Evolutionary conservation across 2,329 filamentous ascomycete species (phyloP).

Genomic region (Septoria linicola): DNA sequence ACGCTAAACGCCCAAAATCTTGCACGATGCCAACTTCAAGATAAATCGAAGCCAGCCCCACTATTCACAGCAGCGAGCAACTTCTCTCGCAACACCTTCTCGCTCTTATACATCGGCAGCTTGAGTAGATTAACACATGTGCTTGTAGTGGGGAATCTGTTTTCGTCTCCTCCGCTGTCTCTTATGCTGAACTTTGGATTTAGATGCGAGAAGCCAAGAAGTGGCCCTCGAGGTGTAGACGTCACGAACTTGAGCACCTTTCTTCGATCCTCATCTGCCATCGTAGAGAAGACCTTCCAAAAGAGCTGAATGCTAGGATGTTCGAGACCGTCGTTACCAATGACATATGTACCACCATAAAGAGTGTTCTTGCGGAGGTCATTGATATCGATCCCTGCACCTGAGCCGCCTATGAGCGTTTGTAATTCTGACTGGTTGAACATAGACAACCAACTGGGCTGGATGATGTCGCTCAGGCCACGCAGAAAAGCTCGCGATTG

Average conservation of each 20-base stretch:
- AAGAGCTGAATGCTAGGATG: constrained; percentile 84
- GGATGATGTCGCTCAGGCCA: constrained; percentile 83
- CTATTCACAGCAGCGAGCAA: constrained; percentile 85
- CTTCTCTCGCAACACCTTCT: constrained; percentile 69
- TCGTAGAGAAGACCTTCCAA: constrained; percentile 80
- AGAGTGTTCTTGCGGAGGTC: constrained; percentile 80
- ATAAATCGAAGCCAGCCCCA: constrained; percentile 86
- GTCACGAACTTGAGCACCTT: constrained; percentile 96
- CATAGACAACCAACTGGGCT: constrained; percentile 93
- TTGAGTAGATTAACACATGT: constrained; percentile 96
- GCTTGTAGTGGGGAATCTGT: constrained; percentile 83
- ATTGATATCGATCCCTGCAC: constrained; percentile 76
- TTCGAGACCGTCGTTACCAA: constrained; percentile 85
- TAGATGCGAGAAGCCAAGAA: constrained; percentile 84
- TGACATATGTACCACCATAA: constrained; percentile 83
- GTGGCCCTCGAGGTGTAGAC: constrained; percentile 82
- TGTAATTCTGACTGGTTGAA: constrained; percentile 97
- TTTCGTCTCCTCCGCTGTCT: constrained; percentile 74
- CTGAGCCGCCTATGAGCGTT: constrained; percentile 83
- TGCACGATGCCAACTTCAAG: constrained; percentile 54
- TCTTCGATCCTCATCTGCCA: constrained; percentile 74
- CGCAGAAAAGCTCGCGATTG: constrained; percentile 86
- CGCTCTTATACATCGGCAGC: constrained; percentile 74
- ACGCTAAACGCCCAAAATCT: constrained; percentile 1
- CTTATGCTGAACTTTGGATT: constrained; percentile 86